Conservation (phyloP, 2,329 filamentous ascomycete species). For the Blumeria graminis region DNA sequence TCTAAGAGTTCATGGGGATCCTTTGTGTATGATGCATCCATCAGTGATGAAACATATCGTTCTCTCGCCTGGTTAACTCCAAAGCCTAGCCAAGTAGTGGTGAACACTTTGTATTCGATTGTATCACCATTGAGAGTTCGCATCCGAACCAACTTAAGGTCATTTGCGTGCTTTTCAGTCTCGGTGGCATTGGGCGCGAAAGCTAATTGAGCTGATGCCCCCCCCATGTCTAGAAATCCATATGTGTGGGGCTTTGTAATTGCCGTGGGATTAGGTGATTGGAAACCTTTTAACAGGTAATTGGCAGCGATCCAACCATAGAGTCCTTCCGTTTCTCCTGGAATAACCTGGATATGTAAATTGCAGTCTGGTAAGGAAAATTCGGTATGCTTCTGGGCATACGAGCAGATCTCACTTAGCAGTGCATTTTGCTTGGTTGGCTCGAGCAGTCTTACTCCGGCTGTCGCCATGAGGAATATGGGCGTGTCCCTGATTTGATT, state of each 20-base stretch:
- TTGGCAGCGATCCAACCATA: conserved; percentile 98
- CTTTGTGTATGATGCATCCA: conserved; percentile 36
- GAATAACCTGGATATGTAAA: conserved; percentile 77
- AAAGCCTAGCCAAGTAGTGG: conserved; percentile 90
- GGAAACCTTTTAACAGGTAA: conserved; percentile 79
- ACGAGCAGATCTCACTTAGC: conserved; percentile 57
- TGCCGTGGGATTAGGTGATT: conserved; percentile 45
- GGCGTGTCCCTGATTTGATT: conserved; percentile 64
- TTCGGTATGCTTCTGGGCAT: conserved; percentile 48
- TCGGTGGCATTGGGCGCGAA: conserved; percentile 90
- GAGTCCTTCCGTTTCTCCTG: conserved; percentile 81
- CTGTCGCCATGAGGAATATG: conserved; percentile 85
- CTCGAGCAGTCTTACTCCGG: conserved; percentile 74
- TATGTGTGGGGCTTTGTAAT: conserved; percentile 84
- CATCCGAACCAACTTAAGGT: conserved; percentile 67
- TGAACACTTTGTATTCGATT: conserved; percentile 73
- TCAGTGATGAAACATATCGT: conserved; percentile 58
- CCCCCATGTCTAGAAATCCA: conserved; percentile 95
- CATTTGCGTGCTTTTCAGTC: conserved; percentile 66
- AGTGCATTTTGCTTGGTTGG: conserved; percentile 47
- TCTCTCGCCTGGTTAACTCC: conserved; percentile 84
- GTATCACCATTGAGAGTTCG: conserved; percentile 57
- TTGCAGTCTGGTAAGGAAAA: conserved; percentile 81
- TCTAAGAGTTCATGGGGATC: conserved; percentile 51
- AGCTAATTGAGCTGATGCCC: conserved; percentile 89